Conservation (phyloP, 257 asterid species). For the Marsdenia floribunda region DNA sequence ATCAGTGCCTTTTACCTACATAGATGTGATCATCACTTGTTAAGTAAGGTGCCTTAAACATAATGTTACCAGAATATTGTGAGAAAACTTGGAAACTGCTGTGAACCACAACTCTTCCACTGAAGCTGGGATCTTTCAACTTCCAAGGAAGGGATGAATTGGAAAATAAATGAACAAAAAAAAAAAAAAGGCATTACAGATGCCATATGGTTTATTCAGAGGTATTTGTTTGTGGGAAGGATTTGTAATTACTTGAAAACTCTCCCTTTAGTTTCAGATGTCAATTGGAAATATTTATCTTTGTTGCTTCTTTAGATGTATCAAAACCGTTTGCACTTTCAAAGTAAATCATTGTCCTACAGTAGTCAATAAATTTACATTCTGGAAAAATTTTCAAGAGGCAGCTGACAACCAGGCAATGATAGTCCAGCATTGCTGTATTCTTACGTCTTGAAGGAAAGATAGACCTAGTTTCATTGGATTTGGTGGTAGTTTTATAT, state of each 20-base stretch:
- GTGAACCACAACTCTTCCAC: background rate
- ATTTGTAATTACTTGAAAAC: too few relatives aligned
- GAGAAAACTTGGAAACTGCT: background rate
- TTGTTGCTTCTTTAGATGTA: background rate
- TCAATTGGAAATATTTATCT: background rate
- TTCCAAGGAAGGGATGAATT: too few relatives aligned
- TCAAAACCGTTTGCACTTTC: background rate
- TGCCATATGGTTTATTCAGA: too few relatives aligned
- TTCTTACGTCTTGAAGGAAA: background rate
- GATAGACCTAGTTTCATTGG: background rate
- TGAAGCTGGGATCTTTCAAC: too few relatives aligned
- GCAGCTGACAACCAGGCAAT: slow-evolving; percentile 42
- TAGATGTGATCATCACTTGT: background rate
- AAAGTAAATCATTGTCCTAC: background rate
- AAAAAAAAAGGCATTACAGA: too few relatives aligned
- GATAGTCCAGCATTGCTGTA: background rate
- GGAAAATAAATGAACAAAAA: too few relatives aligned
- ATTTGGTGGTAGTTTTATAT: slow-evolving; percentile 18
- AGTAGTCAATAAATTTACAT: background rate
- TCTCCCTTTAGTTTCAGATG: too few relatives aligned
- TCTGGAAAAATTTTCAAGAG: slow-evolving; percentile 24
- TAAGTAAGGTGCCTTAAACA: background rate
- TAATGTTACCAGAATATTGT: background rate
- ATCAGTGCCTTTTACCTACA: background rate
- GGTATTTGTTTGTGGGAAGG: background rate